Evolutionary conservation across 176 grass and related monocot genomes (phyloP), one percentile per base, ranked within the genome.

Genomic region (Paspalum vaginatum): DNA sequence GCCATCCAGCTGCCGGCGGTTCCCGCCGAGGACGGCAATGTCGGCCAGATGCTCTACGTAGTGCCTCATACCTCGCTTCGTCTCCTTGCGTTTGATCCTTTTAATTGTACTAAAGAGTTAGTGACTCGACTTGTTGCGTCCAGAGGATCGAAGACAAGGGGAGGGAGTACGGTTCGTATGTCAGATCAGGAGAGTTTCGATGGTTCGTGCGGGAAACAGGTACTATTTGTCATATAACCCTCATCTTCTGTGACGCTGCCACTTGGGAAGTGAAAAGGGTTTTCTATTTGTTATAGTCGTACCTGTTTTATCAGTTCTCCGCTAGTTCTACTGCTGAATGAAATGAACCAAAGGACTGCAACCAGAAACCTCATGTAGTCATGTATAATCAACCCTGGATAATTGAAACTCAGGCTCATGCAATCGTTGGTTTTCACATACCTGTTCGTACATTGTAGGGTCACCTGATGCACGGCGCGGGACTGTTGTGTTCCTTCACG

Each of bases 21-120:
- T 5, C 95, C 95, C 22, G 89, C 95, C 18, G 80, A 98, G 77
- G 92, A 94, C 51, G 95, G 95, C 83, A 98, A 98, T 85, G 95
- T 98, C 64, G 95, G 95, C 41, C 95, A 94, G 83, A 98, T 94
- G 95, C 92, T 94, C 65, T 98, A 98, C 78, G 92, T 98, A 94
- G 81, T 76, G 68, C 73, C 79, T 16, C 75, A 25, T 21, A 9
- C 11, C 65, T 71, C 39, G 5, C 25, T 26, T 9, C 21, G 47
- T 18, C 26, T 70, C 38, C 8, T 26, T 20, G 61, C 24, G 38
- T 12, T 32, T 46, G 41, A 56, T 64, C 54, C 74, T 75, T 62
- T 24, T 54, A 14, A 37, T 10, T 64, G 20, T 3, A 40, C n/a
- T n/a, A n/a, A n/a, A n/a, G 6, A 78, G n/a, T 25, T 62, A 64